These are phyloP conservation scores for Aspergillus novofumigatus DNA, from an alignment of 2,329 filamentous ascomycete species.

Conservation along the genomic window DNA sequence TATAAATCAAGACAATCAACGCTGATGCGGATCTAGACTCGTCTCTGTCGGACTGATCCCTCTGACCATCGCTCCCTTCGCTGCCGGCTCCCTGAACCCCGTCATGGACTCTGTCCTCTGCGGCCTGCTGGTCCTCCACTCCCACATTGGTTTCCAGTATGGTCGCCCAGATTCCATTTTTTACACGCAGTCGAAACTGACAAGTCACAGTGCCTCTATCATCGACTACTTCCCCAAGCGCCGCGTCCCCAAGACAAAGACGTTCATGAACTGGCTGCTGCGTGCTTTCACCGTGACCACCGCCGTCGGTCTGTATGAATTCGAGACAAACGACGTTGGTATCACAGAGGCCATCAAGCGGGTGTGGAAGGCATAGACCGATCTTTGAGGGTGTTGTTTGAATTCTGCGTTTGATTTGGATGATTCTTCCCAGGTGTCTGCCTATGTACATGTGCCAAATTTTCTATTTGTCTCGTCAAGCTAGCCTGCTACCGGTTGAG, in stretches of 20 bases:
- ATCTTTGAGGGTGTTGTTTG: constrained; percentile 22
- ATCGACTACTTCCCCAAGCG: constrained; percentile 83
- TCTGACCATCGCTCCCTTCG: constrained; percentile 85
- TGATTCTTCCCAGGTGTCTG: constrained; percentile 27
- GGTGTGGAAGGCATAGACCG: constrained; percentile 70
- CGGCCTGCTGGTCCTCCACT: constrained; percentile 80
- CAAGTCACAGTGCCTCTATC: constrained; percentile 58
- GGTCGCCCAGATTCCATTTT: constrained; percentile 22
- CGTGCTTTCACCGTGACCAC: constrained; percentile 74
- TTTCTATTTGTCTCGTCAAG: constrained; percentile 16
- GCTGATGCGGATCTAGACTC: constrained; percentile 48
- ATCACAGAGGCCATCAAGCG: constrained; percentile 84
- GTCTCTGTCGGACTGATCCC: constrained; percentile 79
- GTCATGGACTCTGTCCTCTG: constrained; percentile 81
- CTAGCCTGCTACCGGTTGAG: constrained; percentile 11
- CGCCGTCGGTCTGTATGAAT: constrained; percentile 90
- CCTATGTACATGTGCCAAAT: constrained; percentile 30
- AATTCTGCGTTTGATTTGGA: constrained; percentile 20
- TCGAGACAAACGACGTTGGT: constrained; percentile 97
- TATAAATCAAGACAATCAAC: neutral
- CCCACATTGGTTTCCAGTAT: constrained; percentile 89
- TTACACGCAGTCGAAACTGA: constrained; percentile 8
- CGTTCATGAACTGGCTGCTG: constrained; percentile 70
- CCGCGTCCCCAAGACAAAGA: constrained; percentile 64
- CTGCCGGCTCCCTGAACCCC: constrained; percentile 85